Conservation (phyloP, 2,329 filamentous ascomycete species). For the Teratosphaeriaceae sp. region DNA sequence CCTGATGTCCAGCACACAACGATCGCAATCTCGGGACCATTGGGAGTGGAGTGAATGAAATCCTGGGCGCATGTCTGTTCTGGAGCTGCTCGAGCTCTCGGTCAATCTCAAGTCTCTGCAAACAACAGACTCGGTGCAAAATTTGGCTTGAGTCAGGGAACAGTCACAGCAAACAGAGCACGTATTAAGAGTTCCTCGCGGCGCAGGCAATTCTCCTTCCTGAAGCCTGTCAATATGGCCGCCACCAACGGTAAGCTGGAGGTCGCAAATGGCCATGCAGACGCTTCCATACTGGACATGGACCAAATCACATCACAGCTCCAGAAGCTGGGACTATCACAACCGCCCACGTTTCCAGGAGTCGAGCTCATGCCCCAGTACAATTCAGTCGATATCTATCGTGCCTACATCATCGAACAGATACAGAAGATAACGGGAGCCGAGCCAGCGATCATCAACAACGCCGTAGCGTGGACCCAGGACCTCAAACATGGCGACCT, state of each 20-base stretch:
- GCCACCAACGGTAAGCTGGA: conserved; percentile 14
- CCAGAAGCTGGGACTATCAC: conserved; percentile 22
- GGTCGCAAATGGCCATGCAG: conserved; percentile 12
- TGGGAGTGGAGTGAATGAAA: not conserved
- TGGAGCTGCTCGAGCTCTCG: not conserved
- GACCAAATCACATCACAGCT: conserved; percentile 25
- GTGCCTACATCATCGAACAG: conserved; percentile 65
- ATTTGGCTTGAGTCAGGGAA: not conserved
- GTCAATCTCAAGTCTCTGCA: not conserved
- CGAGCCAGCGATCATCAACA: conserved; percentile 64
- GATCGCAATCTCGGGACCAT: too few relatives aligned
- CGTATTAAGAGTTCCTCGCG: not conserved
- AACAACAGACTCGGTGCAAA: not conserved
- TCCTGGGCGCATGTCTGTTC: not conserved
- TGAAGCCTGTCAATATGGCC: not conserved
- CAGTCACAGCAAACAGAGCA: not conserved
- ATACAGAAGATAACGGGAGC: conserved; percentile 64
- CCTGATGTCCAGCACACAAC: too few relatives aligned
- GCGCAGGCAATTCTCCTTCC: not conserved
- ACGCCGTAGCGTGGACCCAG: conserved; percentile 69
- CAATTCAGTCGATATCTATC: conserved; percentile 75
- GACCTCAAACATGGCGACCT: conserved; percentile 78
- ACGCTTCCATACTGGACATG: conserved; percentile 8
- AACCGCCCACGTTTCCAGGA: conserved; percentile 20
- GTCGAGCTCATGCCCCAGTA: conserved; percentile 50